Conservation (phyloP, 495 filamentous ascomycete genomes). For the Apodospora peruviana region DNA sequence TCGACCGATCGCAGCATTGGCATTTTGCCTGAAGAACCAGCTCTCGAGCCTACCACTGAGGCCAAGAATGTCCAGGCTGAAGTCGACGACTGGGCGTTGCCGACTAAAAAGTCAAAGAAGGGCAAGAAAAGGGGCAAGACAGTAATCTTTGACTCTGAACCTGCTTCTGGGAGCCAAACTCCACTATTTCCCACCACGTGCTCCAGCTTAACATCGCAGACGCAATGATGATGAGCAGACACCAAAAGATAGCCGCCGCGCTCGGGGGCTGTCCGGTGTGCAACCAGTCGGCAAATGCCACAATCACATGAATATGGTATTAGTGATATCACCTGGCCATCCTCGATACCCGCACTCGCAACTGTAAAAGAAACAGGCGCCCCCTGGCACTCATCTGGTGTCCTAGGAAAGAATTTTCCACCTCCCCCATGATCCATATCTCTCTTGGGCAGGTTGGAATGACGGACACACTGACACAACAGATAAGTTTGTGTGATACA, state of each 20-base stretch:
- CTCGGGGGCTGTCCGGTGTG: conserved; percentile 70
- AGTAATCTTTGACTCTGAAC: conserved; percentile 10
- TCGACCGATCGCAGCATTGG: too few species aligned
- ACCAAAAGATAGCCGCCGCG: conserved; percentile 70
- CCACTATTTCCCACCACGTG: conserved; percentile 85
- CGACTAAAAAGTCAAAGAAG: conserved; percentile 26
- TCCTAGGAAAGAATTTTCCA: too few species aligned
- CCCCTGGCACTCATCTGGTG: too few species aligned
- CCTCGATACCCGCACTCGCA: too few species aligned
- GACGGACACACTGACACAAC: too few species aligned
- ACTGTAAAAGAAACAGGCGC: too few species aligned
- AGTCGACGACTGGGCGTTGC: conserved; percentile 16
- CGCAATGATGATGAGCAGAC: conserved; percentile 76
- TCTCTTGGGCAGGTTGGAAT: too few species aligned
- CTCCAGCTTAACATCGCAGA: conserved; percentile 84
- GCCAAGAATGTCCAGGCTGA: background rate
- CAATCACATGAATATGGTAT: conserved; percentile 98
- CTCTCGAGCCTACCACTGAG: too few species aligned
- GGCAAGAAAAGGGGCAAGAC: conserved; percentile 18
- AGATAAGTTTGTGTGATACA: too few species aligned
- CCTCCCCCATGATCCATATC: too few species aligned
- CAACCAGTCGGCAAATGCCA: conserved; percentile 85
- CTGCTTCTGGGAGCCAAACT: conserved; percentile 60
- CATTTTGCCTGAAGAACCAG: background rate
- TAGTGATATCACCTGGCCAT: too few species aligned